These are phyloP conservation scores for Claviceps sp. DNA, from an alignment of 2,329 filamentous ascomycete species.

Conservation along the genomic window DNA sequence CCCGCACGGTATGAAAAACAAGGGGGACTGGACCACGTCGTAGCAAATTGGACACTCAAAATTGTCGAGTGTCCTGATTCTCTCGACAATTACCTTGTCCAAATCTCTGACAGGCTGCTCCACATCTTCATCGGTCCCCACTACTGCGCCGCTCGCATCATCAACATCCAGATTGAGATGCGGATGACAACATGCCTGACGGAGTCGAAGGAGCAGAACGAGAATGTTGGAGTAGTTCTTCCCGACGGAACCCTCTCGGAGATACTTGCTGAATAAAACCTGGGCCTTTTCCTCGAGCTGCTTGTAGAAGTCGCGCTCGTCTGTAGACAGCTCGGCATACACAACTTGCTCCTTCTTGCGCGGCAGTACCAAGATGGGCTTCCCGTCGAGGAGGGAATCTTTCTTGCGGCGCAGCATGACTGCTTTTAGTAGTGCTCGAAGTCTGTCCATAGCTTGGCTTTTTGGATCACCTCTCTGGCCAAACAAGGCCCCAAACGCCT, in stretches of 20 bases:
- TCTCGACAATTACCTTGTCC: slow-evolving; percentile 44
- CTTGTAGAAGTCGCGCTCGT: slow-evolving; percentile 68
- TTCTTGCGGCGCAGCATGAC: slow-evolving; percentile 77
- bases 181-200: slow-evolving; percentile 48
- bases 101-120: slow-evolving; percentile 50
- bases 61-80: slow-evolving; percentile 43
- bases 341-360: slow-evolving; percentile 64
- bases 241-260: slow-evolving; percentile 54
- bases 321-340: slow-evolving; percentile 54
- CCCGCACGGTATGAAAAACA: slow-evolving; percentile 71
- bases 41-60: slow-evolving; percentile 79
- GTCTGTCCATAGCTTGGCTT: slow-evolving; percentile 51
- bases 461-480: slow-evolving; percentile 33
- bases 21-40: slow-evolving; percentile 60
- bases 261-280: slow-evolving; percentile 63
- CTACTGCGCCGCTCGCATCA: slow-evolving; percentile 20
- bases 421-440: slow-evolving; percentile 66
- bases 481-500: slow-evolving; percentile 28
- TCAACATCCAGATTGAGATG: slow-evolving; percentile 21
- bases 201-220: slow-evolving; percentile 66
- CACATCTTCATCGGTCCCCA: slow-evolving; percentile 31
- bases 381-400: slow-evolving; percentile 62
- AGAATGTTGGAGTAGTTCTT: slow-evolving; percentile 64
- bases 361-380: slow-evolving; percentile 67
- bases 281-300: slow-evolving; percentile 56